A percentile compares a stretch with the other conserved stretches of the same genome.
phyloP scores from a whole-genome alignment of 2,329 filamentous ascomycete species.

The Phoma sp. region DNA sequence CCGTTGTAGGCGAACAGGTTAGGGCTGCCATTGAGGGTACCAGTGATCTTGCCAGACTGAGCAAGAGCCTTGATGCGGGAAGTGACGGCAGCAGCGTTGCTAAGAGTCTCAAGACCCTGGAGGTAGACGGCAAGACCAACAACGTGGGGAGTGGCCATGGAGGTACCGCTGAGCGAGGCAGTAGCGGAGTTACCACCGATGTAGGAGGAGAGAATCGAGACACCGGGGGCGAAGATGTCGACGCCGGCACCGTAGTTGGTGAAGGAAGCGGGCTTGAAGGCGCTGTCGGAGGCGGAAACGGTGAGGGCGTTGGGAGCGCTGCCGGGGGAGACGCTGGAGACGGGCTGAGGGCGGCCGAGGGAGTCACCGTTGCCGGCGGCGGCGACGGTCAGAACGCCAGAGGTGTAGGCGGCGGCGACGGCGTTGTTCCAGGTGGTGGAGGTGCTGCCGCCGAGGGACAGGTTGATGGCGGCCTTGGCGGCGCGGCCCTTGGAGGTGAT shows the following conservation, averaged over 20 bases:
- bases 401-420: slow-evolving; percentile 27
- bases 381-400: slow-evolving; percentile 37
- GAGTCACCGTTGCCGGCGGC: slow-evolving; percentile 40
- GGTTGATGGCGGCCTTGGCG: slow-evolving; percentile 31
- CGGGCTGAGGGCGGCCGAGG: slow-evolving; percentile 17
- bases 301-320: slow-evolving; percentile 36
- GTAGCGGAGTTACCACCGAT: slow-evolving; percentile 36
- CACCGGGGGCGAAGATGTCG: slow-evolving; percentile 41
- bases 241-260: slow-evolving; percentile 38
- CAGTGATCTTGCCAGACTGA: slow-evolving; percentile 7
- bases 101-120: slow-evolving; percentile 55
- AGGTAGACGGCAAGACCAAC: slow-evolving; percentile 71
- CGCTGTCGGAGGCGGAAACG: slow-evolving; percentile 34
- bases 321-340: slow-evolving; percentile 32
- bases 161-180: slow-evolving; percentile 61
- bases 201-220: slow-evolving; percentile 52
- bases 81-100: slow-evolving; percentile 20
- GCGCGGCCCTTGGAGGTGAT: slow-evolving; percentile 22
- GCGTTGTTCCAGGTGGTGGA: slow-evolving; percentile 34
- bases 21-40: slow-evolving; percentile 20
- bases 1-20: slow-evolving; percentile 29
- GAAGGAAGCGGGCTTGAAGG: slow-evolving; percentile 30
- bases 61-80: slow-evolving; percentile 24
- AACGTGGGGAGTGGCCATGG: slow-evolving; percentile 70
- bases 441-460: slow-evolving; percentile 36